A percentile compares a stretch with the other conserved stretches of the same genome.
Evolutionary conservation across 148 eudicot genomes (phyloP).

Genomic region (Vaccinium macrocarpon): DNA sequence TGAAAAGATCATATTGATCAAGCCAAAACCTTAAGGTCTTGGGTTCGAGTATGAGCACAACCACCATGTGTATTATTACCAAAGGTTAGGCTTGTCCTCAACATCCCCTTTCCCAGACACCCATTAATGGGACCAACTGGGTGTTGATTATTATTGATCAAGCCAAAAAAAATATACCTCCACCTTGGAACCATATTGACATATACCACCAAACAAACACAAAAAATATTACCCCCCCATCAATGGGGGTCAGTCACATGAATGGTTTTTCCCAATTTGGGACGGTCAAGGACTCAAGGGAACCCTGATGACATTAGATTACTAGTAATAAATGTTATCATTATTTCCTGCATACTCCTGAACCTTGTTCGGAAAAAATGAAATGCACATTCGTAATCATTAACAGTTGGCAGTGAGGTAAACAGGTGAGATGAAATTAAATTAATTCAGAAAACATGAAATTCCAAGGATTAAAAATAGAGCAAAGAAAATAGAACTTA

Average conservation of each 20-base stretch:
- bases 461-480: not conserved
- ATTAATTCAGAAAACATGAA: not conserved
- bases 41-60: no score
- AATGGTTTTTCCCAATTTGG: not conserved
- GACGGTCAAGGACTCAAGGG: not conserved
- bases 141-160: no score
- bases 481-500: not conserved
- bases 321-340: not conserved
- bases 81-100: no score
- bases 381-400: not conserved
- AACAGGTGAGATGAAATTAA: constrained; percentile 4
- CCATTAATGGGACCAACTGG: no score
- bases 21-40: no score
- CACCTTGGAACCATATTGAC: not conserved
- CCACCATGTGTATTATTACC: no score
- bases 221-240: not conserved
- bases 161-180: not conserved
- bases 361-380: not conserved
- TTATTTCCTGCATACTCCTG: not conserved
- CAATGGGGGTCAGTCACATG: not conserved
- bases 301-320: not conserved
- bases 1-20: not conserved
- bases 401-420: not conserved
- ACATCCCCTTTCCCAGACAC: no score
- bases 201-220: not conserved